These are phyloP conservation scores for Xylaria palmicola DNA, from an alignment of 495 filamentous ascomycete genomes.

Conservation along the genomic window DNA sequence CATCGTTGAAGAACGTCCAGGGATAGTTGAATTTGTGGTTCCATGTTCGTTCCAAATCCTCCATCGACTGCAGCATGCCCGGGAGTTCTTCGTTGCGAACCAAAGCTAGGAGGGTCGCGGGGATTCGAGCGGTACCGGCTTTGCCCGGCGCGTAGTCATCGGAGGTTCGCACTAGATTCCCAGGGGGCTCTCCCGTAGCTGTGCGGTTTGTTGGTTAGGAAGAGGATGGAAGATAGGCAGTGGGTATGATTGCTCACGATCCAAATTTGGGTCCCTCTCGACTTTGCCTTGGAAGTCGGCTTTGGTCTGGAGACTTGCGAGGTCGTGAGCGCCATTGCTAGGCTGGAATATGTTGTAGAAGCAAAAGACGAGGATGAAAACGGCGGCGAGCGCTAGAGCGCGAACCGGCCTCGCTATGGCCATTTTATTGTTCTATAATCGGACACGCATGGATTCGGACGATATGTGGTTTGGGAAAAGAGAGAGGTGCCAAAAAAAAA, in stretches of 20 bases:
- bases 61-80: constrained; percentile 82
- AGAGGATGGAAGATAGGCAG: neutral
- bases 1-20: constrained; percentile 99
- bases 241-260: constrained; percentile 56
- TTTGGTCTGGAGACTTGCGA: constrained; percentile 25
- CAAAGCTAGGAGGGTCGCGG: constrained; percentile 89
- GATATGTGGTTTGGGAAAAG: neutral
- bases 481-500: neutral
- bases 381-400: constrained; percentile 67
- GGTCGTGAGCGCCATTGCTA: constrained; percentile 33
- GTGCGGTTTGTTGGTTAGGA: neutral
- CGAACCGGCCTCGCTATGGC: constrained; percentile 80
- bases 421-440: constrained; percentile 50
- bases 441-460: constrained; percentile 26
- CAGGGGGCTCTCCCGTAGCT: constrained; percentile 83
- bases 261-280: constrained; percentile 75
- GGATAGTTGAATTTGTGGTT: constrained; percentile 99
- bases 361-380: constrained; percentile 71
- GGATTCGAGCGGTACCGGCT: constrained; percentile 75
- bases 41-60: constrained; percentile 90
- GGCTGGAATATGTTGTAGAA: constrained; percentile 66
- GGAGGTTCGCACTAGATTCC: constrained; percentile 66
- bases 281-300: constrained; percentile 51
- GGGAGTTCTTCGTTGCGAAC: constrained; percentile 88
- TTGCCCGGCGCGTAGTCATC: constrained; percentile 71